Evolutionary conservation across 2,329 filamentous ascomycete genomes (phyloP).

Genomic region (Pseudogymnoascus sp.): DNA sequence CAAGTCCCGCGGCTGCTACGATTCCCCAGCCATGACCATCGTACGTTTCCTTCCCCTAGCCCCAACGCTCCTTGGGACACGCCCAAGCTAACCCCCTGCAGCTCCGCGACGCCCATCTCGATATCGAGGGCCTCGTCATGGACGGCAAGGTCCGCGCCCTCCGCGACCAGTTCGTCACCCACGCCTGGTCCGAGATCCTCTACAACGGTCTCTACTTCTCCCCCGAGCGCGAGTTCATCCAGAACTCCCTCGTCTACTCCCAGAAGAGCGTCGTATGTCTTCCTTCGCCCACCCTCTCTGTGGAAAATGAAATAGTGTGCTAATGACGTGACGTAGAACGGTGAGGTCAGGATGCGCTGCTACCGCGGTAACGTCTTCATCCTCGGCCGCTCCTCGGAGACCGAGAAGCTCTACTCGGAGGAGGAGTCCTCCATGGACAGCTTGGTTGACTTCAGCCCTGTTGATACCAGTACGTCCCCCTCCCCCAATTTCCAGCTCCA

Average conservation of each 20-base stretch:
- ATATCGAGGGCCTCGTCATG: slow-evolving; percentile 58
- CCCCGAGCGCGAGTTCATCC: slow-evolving; percentile 62
- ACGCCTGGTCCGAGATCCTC: slow-evolving; percentile 49
- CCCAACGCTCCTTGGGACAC: too few relatives aligned
- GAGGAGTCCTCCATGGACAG: slow-evolving; percentile 63
- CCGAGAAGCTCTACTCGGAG: slow-evolving; percentile 62
- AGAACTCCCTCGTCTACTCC: slow-evolving; percentile 52
- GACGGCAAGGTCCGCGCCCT: slow-evolving; percentile 61
- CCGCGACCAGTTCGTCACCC: slow-evolving; percentile 63
- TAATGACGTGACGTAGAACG: slow-evolving; percentile 32
- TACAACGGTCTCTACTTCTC: slow-evolving; percentile 61
- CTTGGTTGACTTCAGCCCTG: slow-evolving; percentile 58
- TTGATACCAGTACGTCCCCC: slow-evolving; percentile 42
- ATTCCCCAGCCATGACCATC: slow-evolving; percentile 51
- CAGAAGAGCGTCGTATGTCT: slow-evolving; percentile 44
- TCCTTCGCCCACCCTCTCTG: not conserved
- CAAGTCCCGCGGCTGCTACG: slow-evolving; percentile 76
- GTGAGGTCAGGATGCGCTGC: slow-evolving; percentile 50
- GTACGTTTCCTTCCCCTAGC: too few relatives aligned
- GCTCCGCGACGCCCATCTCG: slow-evolving; percentile 35
- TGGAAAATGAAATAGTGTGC: not conserved
- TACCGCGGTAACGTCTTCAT: slow-evolving; percentile 61
- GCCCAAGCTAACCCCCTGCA: slow-evolving; percentile 10
- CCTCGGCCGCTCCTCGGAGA: slow-evolving; percentile 51
- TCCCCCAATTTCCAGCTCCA: slow-evolving; percentile 35